phyloP scores from a whole-genome alignment of 108 stramenopile genomes.

The Skeletonema costatum region DNA sequence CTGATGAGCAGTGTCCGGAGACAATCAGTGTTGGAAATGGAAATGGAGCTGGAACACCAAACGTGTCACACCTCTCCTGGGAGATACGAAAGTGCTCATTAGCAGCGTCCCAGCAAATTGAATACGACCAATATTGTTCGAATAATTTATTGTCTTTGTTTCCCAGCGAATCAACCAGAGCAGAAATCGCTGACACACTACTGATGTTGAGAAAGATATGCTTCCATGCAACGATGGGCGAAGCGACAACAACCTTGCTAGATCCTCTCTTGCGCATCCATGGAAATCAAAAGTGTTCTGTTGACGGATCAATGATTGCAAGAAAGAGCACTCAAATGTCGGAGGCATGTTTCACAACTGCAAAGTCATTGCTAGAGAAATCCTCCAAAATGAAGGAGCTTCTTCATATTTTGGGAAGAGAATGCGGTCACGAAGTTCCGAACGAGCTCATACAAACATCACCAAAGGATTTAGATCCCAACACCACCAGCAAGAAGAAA shows the following conservation, averaged over 20 bases:
- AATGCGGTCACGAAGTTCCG: constrained; percentile 55
- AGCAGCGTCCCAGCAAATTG: constrained; percentile 36
- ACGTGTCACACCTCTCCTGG: constrained; percentile 25
- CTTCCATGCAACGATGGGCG: constrained; percentile 40
- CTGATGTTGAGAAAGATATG: constrained; percentile 39
- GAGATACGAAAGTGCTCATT: constrained; percentile 53
- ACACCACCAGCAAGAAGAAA: constrained; percentile 17
- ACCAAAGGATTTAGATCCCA: background rate
- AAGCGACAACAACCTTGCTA: constrained; percentile 29
- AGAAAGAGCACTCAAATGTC: constrained; percentile 26
- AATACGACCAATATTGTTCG: constrained; percentile 57
- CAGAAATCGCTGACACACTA: constrained; percentile 27
- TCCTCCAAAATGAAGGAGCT: constrained; percentile 76
- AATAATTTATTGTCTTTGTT: background rate
- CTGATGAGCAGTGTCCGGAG: background rate
- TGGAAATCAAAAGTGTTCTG: background rate
- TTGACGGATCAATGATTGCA: background rate
- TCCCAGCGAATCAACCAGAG: constrained; percentile 43
- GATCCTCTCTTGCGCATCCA: constrained; percentile 17
- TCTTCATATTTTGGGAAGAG: constrained; percentile 47
- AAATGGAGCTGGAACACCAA: background rate
- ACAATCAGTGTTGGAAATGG: background rate
- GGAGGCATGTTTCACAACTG: constrained; percentile 57
- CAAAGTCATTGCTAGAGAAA: constrained; percentile 42
- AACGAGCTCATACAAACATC: constrained; percentile 3